These are phyloP conservation scores for Trichoderma simmonsii DNA, from an alignment of 2,329 filamentous ascomycete species.

Conservation along the genomic window DNA sequence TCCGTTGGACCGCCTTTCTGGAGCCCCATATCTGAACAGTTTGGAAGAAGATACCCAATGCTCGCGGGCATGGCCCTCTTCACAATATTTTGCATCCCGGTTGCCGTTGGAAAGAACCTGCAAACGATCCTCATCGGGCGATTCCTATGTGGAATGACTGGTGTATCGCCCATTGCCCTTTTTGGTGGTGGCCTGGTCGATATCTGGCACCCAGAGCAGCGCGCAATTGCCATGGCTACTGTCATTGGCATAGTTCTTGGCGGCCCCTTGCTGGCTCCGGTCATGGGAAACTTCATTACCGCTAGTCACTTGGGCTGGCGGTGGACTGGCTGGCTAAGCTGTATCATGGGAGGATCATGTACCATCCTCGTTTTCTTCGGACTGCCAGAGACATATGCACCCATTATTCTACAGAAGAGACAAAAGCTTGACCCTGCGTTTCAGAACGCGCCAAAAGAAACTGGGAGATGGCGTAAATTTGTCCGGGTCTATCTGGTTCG, in stretches of 20 bases:
- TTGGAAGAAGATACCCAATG: slow-evolving; percentile 46
- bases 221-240: slow-evolving; percentile 12
- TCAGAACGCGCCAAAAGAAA: background rate
- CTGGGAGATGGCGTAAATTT: background rate
- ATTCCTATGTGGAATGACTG: slow-evolving; percentile 5
- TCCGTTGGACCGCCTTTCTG: slow-evolving; percentile 54
- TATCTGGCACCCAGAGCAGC: slow-evolving; percentile 13
- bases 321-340: slow-evolving; percentile 12
- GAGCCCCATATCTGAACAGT: slow-evolving; percentile 61
- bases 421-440: background rate
- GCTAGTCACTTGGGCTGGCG: slow-evolving; percentile 12
- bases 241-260: slow-evolving; percentile 14
- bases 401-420: background rate
- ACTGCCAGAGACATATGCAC: slow-evolving; percentile 5
- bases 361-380: slow-evolving; percentile 1
- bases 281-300: slow-evolving; percentile 14
- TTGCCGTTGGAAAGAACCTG: slow-evolving; percentile 11
- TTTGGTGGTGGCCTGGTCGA: slow-evolving; percentile 14
- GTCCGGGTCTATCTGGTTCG: slow-evolving; percentile 1
- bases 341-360: slow-evolving; percentile 14
- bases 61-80: slow-evolving; percentile 12
- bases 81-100: slow-evolving; percentile 12
- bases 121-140: slow-evolving; percentile 12
- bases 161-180: slow-evolving; percentile 9
- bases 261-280: slow-evolving; percentile 7